Evolutionary conservation across 1,284 basidiomycete genomes (phyloP).

Genomic region (Sporisorium scitamineum): DNA sequence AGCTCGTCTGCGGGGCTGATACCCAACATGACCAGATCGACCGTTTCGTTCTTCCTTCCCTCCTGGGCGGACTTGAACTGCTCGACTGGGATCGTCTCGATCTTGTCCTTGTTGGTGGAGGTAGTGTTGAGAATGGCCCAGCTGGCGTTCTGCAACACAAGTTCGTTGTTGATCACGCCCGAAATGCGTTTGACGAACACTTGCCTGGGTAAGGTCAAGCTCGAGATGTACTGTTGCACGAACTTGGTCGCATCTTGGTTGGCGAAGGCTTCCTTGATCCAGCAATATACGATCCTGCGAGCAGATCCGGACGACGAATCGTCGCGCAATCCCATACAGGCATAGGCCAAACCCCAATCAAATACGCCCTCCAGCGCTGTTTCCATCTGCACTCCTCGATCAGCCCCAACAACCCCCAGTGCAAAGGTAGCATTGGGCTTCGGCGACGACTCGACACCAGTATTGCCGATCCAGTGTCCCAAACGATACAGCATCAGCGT

Average conservation of each 20-base stretch:
- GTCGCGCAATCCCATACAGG: conserved; percentile 30
- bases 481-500: conserved; percentile 37
- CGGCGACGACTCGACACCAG: conserved; percentile 1
- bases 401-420: conserved; percentile 3
- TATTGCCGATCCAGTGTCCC: conserved; percentile 23
- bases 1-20: conserved; percentile 26
- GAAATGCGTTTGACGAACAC: conserved; percentile 28
- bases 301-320: not conserved
- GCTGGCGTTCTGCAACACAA: conserved; percentile 23
- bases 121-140: conserved; percentile 36
- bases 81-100: conserved; percentile 19
- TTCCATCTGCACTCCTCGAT: conserved; percentile 16
- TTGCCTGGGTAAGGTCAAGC: conserved; percentile 30
- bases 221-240: conserved; percentile 19
- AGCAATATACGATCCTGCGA: conserved; percentile 32
- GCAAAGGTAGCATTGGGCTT: conserved; percentile 19
- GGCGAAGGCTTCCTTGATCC: conserved; percentile 39
- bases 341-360: conserved; percentile 41
- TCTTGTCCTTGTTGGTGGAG: conserved; percentile 3
- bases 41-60: not conserved
- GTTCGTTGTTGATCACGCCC: conserved; percentile 20
- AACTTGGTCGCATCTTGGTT: conserved; percentile 36
- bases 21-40: conserved; percentile 34
- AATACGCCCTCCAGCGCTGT: conserved; percentile 26
- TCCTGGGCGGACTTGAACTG: conserved; percentile 6